Base-by-base conservation (phyloP, 306 rosid species). In the Vigna reflexopilosa region DNA sequence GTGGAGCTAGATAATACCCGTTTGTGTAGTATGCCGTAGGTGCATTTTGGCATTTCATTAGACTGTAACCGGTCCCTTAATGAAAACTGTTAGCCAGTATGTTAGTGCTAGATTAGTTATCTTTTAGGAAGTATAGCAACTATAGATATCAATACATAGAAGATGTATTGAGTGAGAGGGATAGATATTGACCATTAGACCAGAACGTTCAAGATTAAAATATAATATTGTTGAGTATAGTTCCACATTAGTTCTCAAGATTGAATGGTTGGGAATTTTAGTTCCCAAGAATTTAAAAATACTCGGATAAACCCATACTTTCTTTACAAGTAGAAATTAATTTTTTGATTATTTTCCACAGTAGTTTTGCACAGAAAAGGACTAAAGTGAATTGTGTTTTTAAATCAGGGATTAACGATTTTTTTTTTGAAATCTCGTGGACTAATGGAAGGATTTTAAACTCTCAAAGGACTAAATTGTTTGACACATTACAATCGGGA, bases 391-490 rank as follows among this genome's bases (percentile, higher is more conserved):
- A 22, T 24, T 30, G 64, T 59, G 17, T 28, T 59, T 26, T 61
- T 15, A 61, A 61, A 20, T 61, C 44, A 13, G 42, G 34, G n/a
- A 42, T 2, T 2, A 42, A 9, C 10, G 3, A 9, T 9, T 11
- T 40, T 42, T 42, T 40, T 42, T 42, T 9, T 42, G 9, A 42
- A 42, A 42, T 42, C 4, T 42, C 13, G 2, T 9, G 50, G 15
- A 61, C 22, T 61, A 15, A 32, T 61, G 67, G 67, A 59, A 12
- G 20, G 67, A 28, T 59, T 61, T 61, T 32, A 61, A 61, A 61
- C 22, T 61, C 45, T 61, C 22, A 15, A 26, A 30, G 67, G 22
- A 32, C 45, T 30, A 30, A 61, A 30, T 15, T 61, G 45, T 4
- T 61, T 61, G 67, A 15, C 45, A 30, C 44, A 61, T 61, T 1